Percentiles rank a stretch among this genome's conserved stretches.
phyloP scores from a whole-genome alignment of 805 yeast species.

The Cephaloascus fragrans region DNA sequence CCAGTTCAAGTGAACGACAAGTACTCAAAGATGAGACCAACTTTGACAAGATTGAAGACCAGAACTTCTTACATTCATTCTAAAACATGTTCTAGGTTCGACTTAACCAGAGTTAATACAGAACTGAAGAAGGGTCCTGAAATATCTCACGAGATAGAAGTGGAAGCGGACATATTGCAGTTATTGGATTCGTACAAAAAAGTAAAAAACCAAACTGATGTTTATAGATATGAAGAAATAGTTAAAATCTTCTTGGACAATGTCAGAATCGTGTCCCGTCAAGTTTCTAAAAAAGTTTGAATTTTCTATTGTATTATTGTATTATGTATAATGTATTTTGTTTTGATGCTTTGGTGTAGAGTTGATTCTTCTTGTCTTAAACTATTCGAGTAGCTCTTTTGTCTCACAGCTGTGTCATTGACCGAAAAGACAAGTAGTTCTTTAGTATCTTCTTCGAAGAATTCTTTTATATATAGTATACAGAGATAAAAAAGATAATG shows the following conservation, averaged over 20 bases:
- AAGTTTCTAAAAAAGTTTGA: conserved; percentile 11
- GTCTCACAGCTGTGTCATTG: no score
- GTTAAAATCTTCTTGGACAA: conserved; percentile 51
- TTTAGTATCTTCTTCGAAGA: no score
- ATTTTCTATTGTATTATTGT: no score
- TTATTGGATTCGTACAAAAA: neutral
- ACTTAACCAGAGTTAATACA: conserved; percentile 49
- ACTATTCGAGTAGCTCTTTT: no score
- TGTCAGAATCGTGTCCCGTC: conserved; percentile 34
- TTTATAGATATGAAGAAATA: conserved; percentile 48
- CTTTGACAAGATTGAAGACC: conserved; percentile 57
- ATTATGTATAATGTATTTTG: no score
- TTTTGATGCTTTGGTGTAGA: no score
- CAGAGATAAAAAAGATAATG: no score
- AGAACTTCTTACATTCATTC: conserved; percentile 64
- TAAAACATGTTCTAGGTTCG: conserved; percentile 66
- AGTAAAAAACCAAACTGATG: conserved; percentile 16
- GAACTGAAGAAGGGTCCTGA: conserved; percentile 11
- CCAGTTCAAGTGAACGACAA: conserved; percentile 55
- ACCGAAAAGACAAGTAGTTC: no score
- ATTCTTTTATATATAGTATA: no score
- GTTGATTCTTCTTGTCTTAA: no score
- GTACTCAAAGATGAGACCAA: conserved; percentile 42
- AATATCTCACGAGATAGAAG: conserved; percentile 23
- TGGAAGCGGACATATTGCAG: neutral